These are phyloP conservation scores for Colletotrichum camelliae DNA, from an alignment of 2,329 filamentous ascomycete species.

Conservation along the genomic window DNA sequence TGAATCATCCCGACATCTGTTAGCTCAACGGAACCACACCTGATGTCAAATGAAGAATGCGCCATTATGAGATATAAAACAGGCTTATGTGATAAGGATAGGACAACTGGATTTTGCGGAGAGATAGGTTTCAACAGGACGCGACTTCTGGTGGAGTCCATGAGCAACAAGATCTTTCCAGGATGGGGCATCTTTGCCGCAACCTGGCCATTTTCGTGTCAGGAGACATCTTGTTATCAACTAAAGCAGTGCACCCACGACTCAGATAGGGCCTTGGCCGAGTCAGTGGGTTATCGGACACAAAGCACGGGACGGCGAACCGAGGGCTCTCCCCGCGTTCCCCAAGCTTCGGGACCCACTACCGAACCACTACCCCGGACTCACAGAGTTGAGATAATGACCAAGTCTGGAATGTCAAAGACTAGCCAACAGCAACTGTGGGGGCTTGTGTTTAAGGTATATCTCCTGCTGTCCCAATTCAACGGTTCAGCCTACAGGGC, in stretches of 20 bases:
- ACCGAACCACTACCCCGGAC: background rate
- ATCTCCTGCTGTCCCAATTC: background rate
- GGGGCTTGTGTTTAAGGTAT: background rate
- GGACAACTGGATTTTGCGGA: background rate
- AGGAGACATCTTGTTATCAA: background rate
- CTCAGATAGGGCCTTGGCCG: background rate
- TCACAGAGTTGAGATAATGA: background rate
- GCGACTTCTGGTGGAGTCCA: background rate
- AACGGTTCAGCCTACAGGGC: background rate
- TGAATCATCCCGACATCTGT: background rate
- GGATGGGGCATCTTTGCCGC: background rate
- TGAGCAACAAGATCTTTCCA: background rate
- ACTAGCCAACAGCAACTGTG: background rate
- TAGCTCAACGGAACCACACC: background rate
- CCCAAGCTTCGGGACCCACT: background rate
- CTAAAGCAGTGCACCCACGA: too few relatives aligned
- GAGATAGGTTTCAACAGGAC: background rate
- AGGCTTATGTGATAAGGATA: background rate
- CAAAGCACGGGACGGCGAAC: background rate
- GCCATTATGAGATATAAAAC: background rate
- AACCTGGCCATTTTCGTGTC: background rate
- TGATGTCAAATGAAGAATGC: background rate
- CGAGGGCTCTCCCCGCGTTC: background rate
- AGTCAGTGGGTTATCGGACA: background rate
- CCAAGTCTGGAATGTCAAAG: background rate